Evolutionary conservation across 2,329 filamentous ascomycete genomes (phyloP).

Genomic region (Ophiostoma novo-ulmi): DNA sequence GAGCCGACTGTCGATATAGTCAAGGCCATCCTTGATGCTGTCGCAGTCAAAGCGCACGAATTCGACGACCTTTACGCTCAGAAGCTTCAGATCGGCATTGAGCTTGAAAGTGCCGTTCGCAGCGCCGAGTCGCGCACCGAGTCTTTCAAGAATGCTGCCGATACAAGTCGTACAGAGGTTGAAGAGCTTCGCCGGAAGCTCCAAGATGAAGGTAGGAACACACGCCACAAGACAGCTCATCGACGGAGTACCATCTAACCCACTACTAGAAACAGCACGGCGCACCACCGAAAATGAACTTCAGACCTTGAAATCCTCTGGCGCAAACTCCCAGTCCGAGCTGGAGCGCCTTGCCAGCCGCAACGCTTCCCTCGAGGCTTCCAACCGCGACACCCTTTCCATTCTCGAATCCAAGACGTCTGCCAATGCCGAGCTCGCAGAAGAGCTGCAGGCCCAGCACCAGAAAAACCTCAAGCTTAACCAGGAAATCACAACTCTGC

Average conservation of each 20-base stretch:
- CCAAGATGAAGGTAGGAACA: slow-evolving; percentile 67
- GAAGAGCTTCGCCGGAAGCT: slow-evolving; percentile 77
- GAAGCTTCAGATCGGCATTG: slow-evolving; percentile 84
- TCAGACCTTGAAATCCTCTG: slow-evolving; percentile 68
- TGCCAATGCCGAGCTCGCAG: slow-evolving; percentile 77
- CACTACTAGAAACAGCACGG: slow-evolving; percentile 62
- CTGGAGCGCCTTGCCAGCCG: slow-evolving; percentile 73
- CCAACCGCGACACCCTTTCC: slow-evolving; percentile 83
- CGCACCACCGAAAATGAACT: slow-evolving; percentile 77
- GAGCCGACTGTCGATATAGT: slow-evolving; percentile 75
- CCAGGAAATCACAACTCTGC: slow-evolving; percentile 73
- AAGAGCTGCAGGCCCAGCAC: slow-evolving; percentile 83
- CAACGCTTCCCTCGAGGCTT: slow-evolving; percentile 80
- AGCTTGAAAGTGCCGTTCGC: slow-evolving; percentile 84
- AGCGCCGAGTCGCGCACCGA: slow-evolving; percentile 78
- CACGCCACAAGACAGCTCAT: too few species aligned
- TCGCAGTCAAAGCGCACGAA: slow-evolving; percentile 75
- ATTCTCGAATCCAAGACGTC: slow-evolving; percentile 85
- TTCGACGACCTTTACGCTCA: slow-evolving; percentile 77
- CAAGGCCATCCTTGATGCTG: slow-evolving; percentile 64
- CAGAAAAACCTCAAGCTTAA: slow-evolving; percentile 79
- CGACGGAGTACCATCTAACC: slow-evolving; percentile 9
- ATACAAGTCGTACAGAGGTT: slow-evolving; percentile 78
- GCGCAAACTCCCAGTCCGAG: slow-evolving; percentile 67
- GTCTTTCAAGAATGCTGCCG: slow-evolving; percentile 71